Conservation (phyloP, 169 alveolate species). For the Plasmodium malariae region DNA sequence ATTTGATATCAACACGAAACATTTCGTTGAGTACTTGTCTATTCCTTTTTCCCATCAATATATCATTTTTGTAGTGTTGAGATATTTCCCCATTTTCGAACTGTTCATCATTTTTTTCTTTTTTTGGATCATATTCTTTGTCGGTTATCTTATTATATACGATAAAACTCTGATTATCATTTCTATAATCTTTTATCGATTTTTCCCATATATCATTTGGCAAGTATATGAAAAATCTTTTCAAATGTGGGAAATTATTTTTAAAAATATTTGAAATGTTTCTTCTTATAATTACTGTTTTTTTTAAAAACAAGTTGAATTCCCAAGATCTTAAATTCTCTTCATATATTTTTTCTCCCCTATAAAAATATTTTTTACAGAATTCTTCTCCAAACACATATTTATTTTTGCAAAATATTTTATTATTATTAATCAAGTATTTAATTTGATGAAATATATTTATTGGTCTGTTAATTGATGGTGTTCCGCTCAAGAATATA, state of each 20-base stretch:
- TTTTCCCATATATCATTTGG: conserved; percentile 12
- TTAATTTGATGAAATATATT: conserved; percentile 66
- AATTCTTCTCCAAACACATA: conserved; percentile 54
- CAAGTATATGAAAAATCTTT: conserved; percentile 26
- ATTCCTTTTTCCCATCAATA: not conserved
- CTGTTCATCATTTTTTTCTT: no score
- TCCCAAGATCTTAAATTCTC: conserved; percentile 74
- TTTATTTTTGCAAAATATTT: conserved; percentile 39
- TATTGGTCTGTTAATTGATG: conserved; percentile 66
- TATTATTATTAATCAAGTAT: conserved; percentile 42
- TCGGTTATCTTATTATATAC: no score
- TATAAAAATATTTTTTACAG: conserved; percentile 57
- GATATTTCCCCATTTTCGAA: no score
- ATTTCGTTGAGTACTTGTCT: conserved; percentile 23
- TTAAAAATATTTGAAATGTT: conserved; percentile 12
- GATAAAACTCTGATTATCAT: no score
- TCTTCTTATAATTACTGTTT: conserved; percentile 65
- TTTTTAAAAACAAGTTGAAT: conserved; percentile 42
- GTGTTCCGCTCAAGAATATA: conserved; percentile 56
- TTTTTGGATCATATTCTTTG: no score
- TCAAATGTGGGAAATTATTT: conserved; percentile 30
- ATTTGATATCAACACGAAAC: conserved; percentile 17
- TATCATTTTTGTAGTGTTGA: no score
- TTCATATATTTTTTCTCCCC: conserved; percentile 60
- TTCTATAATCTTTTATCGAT: no score